Conservation (phyloP, 495 filamentous ascomycete genomes). For the Astrothelium subdiscretum region DNA sequence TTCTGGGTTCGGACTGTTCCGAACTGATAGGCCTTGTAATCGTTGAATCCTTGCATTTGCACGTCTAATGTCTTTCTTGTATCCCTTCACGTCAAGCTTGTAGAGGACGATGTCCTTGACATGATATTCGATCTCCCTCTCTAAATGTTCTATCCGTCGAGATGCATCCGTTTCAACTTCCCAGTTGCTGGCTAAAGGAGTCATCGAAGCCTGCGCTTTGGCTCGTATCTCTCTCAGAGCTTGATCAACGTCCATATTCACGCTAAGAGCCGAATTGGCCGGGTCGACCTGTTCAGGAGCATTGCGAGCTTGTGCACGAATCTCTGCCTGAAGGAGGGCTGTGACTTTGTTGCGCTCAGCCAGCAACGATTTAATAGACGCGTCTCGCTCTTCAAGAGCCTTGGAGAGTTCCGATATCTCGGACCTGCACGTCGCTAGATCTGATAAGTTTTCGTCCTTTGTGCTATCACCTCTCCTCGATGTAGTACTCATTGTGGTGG, state of each 20-base stretch:
- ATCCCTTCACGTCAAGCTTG: conserved; percentile 15
- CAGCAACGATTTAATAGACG: background rate
- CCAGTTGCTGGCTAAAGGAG: background rate
- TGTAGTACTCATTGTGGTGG: background rate
- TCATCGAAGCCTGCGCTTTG: conserved; percentile 3
- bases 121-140: conserved; percentile 11
- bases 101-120: conserved; percentile 16
- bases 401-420: background rate
- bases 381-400: background rate
- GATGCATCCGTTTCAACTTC: background rate
- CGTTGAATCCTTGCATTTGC: conserved; percentile 9
- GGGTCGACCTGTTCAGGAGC: background rate
- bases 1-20: background rate
- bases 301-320: background rate
- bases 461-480: background rate
- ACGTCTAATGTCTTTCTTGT: conserved; percentile 15
- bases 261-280: conserved; percentile 3
- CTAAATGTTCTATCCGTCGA: conserved; percentile 4
- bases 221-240: conserved; percentile 9
- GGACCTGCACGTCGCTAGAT: background rate
- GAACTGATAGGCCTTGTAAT: background rate
- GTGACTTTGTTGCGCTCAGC: background rate
- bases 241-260: background rate
- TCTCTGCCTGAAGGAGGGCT: background rate
- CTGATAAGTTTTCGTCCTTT: background rate